Percentiles rank a stretch among this genome's conserved stretches.
These are phyloP conservation scores for Drosera spatulata DNA, from an alignment of 179 eudicot species.

Conservation along the genomic window DNA sequence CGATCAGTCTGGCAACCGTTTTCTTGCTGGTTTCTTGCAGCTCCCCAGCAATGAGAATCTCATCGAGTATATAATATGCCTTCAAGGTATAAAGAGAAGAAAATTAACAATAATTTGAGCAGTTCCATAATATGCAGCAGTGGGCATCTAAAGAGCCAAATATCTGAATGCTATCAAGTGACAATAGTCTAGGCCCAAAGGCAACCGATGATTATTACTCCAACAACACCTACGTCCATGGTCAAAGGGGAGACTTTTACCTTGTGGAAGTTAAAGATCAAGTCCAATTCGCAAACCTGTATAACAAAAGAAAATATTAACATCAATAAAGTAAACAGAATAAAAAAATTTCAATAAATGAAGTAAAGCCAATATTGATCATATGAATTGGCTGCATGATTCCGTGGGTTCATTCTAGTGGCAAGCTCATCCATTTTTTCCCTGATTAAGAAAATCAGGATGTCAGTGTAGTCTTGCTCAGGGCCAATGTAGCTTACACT, in stretches of 20 bases:
- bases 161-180: background rate
- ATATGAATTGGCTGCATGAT: too few relatives aligned
- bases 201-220: too few relatives aligned
- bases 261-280: conserved; percentile 94
- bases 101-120: background rate
- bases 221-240: background rate
- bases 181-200: background rate
- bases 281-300: conserved; percentile 93
- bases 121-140: background rate
- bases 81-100: conserved; percentile 16
- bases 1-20: conserved; percentile 75
- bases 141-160: background rate
- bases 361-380: too few relatives aligned
- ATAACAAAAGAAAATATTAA: background rate
- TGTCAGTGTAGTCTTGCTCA: too few relatives aligned
- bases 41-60: conserved; percentile 85
- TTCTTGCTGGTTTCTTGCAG: conserved; percentile 97
- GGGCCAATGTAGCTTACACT: conserved; percentile 48
- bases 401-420: too few relatives aligned
- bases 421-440: too few relatives aligned
- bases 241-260: conserved; percentile 19
- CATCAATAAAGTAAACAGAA: background rate
- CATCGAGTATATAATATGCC: conserved; percentile 95
- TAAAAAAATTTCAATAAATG: background rate
- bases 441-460: too few relatives aligned